A percentile compares a stretch with the other conserved stretches of the same genome.
Evolutionary conservation across 2,329 filamentous ascomycete species (phyloP).

Genomic region (Penicillium griseofulvum): DNA sequence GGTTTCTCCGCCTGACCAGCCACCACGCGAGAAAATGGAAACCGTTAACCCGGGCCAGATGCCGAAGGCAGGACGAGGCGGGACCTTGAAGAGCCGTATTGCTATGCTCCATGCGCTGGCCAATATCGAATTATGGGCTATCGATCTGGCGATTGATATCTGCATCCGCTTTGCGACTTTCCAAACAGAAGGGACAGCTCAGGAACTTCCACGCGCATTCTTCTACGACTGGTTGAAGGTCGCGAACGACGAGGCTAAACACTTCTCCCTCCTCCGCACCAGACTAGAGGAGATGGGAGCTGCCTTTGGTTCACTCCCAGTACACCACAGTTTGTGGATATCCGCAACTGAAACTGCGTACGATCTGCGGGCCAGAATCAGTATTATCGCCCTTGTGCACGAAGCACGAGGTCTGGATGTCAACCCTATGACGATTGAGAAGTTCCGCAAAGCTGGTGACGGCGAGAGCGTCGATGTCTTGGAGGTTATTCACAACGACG

Average conservation of each 20-base stretch:
- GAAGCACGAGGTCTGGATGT: conserved; percentile 49
- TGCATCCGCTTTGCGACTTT: conserved; percentile 49
- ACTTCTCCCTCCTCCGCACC: conserved; percentile 48
- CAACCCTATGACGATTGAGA: conserved; percentile 50
- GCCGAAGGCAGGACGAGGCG: conserved; percentile 44
- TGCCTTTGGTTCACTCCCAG: conserved; percentile 46
- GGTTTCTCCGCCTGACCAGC: conserved; percentile 39
- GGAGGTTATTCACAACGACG: conserved; percentile 49
- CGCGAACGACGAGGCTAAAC: conserved; percentile 49
- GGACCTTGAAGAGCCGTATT: conserved; percentile 46
- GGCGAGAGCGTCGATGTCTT: conserved; percentile 43
- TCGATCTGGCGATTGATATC: conserved; percentile 50
- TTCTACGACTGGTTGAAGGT: conserved; percentile 52
- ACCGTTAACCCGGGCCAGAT: conserved; percentile 43
- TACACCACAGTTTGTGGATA: conserved; percentile 48
- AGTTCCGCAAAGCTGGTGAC: conserved; percentile 45
- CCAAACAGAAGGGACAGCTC: conserved; percentile 31
- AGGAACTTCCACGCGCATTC: conserved; percentile 44
- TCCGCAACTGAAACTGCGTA: conserved; percentile 45
- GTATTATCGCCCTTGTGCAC: conserved; percentile 50
- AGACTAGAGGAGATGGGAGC: conserved; percentile 48
- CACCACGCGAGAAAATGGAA: conserved; percentile 42
- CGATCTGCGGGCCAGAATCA: conserved; percentile 47
- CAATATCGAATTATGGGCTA: conserved; percentile 51
- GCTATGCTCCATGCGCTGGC: conserved; percentile 50